Evolutionary conservation across 495 filamentous ascomycete species (phyloP), one percentile per base, ranked within the genome.

Genomic region (Lentithecium fluviatile): DNA sequence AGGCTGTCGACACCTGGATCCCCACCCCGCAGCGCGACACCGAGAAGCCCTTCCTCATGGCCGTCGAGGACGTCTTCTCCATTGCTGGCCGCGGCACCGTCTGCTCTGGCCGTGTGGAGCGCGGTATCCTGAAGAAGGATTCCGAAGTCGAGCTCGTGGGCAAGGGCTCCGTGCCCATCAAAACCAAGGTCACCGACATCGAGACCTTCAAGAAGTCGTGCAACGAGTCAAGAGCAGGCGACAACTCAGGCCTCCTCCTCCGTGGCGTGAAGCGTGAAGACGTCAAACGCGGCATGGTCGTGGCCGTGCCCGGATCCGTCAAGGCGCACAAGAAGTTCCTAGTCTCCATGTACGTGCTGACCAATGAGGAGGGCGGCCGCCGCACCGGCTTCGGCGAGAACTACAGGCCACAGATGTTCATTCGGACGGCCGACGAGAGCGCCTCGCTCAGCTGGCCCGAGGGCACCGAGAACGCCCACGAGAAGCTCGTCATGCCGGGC

Each of bases 121-220:
- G 95, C 73, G 94, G 94, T 75, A 77, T 79, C 25, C 79, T 97
- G 70, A 97, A 95, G 86, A 88, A 83, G 78, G 95, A 97, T 75
- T 77, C 80, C 49, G 94, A 98, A 70, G 86, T 98, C 56, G 94
- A 98, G 79, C 82, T 98, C 62, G 79, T 97, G 66, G 94, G 94
- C 70, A 94, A 90, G 76, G 82, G 83, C 65, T 75, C 74, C 40
- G 77, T 78, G 20, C 78, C 89, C 61, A 89, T 96, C 79, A 96
- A 94, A 83, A 97, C 95, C 72, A 97, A 96, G 80, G 92, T 98
- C 58, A 98, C 94, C 69, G 94, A 97, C 70, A 96, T 97, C 72
- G 94, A 98, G 80, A 97, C 91, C 59, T 98, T 98, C 83, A 95
- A 97, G 83, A 98, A 98, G 82, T 90, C 89, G 47, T 95, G 92